These are phyloP conservation scores for Brassica carinata DNA, from an alignment of 345 rosid species.

Conservation along the genomic window DNA sequence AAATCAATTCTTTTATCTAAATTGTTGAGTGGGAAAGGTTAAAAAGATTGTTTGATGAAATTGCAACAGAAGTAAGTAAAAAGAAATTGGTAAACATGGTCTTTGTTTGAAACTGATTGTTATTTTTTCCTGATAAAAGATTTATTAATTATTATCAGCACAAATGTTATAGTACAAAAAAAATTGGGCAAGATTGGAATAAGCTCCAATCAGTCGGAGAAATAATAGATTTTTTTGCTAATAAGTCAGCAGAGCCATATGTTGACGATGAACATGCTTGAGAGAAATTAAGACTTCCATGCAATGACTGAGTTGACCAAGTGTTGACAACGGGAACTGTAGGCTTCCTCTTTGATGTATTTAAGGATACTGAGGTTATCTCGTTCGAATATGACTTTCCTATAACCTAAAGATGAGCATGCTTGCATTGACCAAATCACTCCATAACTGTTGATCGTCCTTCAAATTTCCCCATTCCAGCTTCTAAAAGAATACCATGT, in stretches of 20 bases:
- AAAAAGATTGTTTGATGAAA: not conserved
- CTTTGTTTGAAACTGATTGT: not conserved
- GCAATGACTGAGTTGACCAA: too few species aligned
- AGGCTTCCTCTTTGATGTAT: too few species aligned
- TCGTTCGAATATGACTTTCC: not conserved
- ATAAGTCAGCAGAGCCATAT: too few species aligned
- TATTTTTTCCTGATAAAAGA: too few species aligned
- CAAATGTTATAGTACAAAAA: too few species aligned
- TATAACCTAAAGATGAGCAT: not conserved
- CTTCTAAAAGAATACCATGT: not conserved
- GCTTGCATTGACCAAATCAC: not conserved
- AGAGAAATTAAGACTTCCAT: too few species aligned
- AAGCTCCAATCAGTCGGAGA: too few species aligned
- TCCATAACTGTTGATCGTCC: not conserved
- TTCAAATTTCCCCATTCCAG: not conserved
- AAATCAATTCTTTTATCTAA: not conserved
- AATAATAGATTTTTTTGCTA: too few species aligned
- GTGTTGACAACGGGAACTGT: too few species aligned
- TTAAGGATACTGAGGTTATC: not conserved
- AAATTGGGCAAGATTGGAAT: too few species aligned
- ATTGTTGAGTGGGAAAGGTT: not conserved
- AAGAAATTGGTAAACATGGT: not conserved
- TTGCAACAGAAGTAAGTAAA: not conserved
- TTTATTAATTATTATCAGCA: too few species aligned
- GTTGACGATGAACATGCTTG: too few species aligned